Evolutionary conservation across 2,329 filamentous ascomycete genomes (phyloP), one percentile per base, ranked within the genome.

Genomic region (Penicillium paneum): DNA sequence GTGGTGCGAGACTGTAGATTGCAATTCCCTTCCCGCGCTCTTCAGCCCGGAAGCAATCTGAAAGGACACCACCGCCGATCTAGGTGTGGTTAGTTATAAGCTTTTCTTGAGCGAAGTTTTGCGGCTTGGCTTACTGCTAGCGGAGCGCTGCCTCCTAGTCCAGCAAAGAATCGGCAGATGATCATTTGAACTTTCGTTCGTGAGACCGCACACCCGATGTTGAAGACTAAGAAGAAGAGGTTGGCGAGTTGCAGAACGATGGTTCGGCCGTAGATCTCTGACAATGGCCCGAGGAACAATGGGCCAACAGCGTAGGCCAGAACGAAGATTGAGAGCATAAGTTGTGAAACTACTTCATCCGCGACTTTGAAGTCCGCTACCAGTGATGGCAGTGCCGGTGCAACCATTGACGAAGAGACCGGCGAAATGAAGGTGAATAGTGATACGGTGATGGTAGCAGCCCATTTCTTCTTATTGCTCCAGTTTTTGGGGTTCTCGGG

Each of bases 401-500:
- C 77, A 3, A 82, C 67, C 79, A 87, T 86, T 34, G 81, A 82
- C 5, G 82, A 84, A 2, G 84, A 83, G 26, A 88, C 82, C 0
- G 85, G 84, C 2, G 83, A 84, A 55, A 87, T 81, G 59, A 86
- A 78, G 2, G 83, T 84, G 65, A 85, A 85, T 46, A 75, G 72
- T 0, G 83, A 79, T 29, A 85, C 74, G 50, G 83, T 74, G 36
- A 83, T 71, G 2, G 81, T 79, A 19, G 79, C 78, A 1, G 72
- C 70, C 84, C 83, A 87, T 68, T 85, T 86, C 65, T 77, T 80
- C 31, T 68, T 71, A 29, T 70, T 71, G 0, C 75, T 56, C 83
- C 84, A 88, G 68, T 85, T 84, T 52, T 74, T 73, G 1, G 77
- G 76, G 46, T 79, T 77, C 6, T 70, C 68, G 0, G 74, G 73